Evolutionary conservation across 2,329 filamentous ascomycete genomes (phyloP).

Genomic region (Corynespora cassiicola): DNA sequence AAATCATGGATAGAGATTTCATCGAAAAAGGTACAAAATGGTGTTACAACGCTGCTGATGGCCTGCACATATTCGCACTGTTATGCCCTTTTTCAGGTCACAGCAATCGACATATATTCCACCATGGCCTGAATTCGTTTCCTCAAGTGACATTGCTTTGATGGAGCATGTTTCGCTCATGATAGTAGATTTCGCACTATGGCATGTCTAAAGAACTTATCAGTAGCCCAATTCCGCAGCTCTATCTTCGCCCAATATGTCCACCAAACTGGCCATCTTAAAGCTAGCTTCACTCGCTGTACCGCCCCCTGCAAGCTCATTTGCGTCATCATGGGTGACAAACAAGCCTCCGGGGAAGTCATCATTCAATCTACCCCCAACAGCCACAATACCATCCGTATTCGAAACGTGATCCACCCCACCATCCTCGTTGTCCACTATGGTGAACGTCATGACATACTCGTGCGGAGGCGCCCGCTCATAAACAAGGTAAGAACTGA

Average conservation of each 20-base stretch:
- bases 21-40: too few relatives aligned
- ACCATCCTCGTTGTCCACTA: slow-evolving; percentile 50
- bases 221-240: slow-evolving; percentile 27
- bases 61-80: too few relatives aligned
- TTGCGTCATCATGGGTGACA: slow-evolving; percentile 62
- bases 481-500: slow-evolving; percentile 61
- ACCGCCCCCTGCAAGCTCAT: slow-evolving; percentile 55
- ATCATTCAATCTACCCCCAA: slow-evolving; percentile 52
- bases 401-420: slow-evolving; percentile 60
- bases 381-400: slow-evolving; percentile 59
- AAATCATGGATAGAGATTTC: too few relatives aligned
- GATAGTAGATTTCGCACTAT: too few relatives aligned
- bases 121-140: too few relatives aligned
- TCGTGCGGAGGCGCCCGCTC: slow-evolving; percentile 56
- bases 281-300: slow-evolving; percentile 58
- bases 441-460: slow-evolving; percentile 58
- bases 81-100: too few relatives aligned
- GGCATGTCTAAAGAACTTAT: too few relatives aligned
- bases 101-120: too few relatives aligned
- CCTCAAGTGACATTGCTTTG: too few relatives aligned
- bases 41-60: too few relatives aligned
- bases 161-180: too few relatives aligned
- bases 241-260: slow-evolving; percentile 32
- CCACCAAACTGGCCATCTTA: slow-evolving; percentile 50
- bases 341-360: slow-evolving; percentile 50